phyloP scores from a whole-genome alignment of 768 basidiomycete genomes.

The Tulasnella sp. region DNA sequence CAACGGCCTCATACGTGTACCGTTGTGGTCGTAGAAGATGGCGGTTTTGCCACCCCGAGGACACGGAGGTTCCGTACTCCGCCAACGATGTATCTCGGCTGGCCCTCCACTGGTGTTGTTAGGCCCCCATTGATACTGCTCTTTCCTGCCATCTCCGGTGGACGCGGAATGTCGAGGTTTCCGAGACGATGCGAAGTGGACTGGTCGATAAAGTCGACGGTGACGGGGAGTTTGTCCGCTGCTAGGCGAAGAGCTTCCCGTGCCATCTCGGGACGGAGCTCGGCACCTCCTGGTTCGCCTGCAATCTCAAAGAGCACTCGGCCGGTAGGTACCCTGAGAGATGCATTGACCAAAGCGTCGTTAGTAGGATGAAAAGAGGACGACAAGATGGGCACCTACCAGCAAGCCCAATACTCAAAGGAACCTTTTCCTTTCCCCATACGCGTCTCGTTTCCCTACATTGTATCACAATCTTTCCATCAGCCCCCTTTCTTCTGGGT shows the following conservation, averaged over 20 bases:
- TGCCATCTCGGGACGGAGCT: conserved; percentile 82
- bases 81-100: too few relatives aligned
- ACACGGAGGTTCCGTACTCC: too few relatives aligned
- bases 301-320: conserved; percentile 93
- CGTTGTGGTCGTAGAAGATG: too few relatives aligned
- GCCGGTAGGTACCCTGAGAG: conserved; percentile 65
- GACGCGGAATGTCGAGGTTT: conserved; percentile 39
- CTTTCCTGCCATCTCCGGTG: neutral
- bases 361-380: neutral
- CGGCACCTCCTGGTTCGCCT: conserved; percentile 42
- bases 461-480: neutral
- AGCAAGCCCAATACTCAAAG: conserved; percentile 94
- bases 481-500: neutral
- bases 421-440: conserved; percentile 99
- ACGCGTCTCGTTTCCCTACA: conserved; percentile 90
- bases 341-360: neutral
- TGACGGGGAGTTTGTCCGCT: conserved; percentile 75
- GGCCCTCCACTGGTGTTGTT: too few relatives aligned
- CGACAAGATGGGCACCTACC: conserved; percentile 37
- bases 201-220: conserved; percentile 74
- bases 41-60: too few relatives aligned
- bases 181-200: conserved; percentile 64
- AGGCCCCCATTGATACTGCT: too few relatives aligned
- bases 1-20: too few relatives aligned
- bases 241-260: conserved; percentile 89